Base-by-base conservation (phyloP, 108 stramenopile genomes). In the Pelagomonas calceolata region DNA sequence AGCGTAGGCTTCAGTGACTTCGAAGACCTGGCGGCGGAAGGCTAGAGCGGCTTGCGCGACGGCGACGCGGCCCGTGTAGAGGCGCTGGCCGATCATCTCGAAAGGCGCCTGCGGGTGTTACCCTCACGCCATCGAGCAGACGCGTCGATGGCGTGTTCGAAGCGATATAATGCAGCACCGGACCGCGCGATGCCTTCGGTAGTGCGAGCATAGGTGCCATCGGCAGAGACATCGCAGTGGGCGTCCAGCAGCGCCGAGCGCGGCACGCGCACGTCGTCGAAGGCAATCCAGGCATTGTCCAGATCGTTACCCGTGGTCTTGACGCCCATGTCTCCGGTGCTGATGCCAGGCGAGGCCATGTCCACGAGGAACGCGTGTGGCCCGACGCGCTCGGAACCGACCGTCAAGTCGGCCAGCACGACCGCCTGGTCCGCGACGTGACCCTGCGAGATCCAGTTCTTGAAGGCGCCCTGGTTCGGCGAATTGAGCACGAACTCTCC, bases 361-460 rank as follows among this genome's bases (percentile, higher is more conserved):
- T 69, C 60, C 64, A 70, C 63, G 32, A 75, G n/a, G 68, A 75
- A 75, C 12, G 68, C 74, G 74, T 75, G 74, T 17, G 74, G 74
- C 0, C 74, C 74, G 21, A 43, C 35, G 35, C 34, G 30, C 71
- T 79, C 45, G 35, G 70, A 74, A 7, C 66, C 70, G 36, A 79
- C 71, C 36, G 12, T 60, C 30, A 75, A 60, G 65, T 70, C 35
- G 32, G 78, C 78, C 12, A 79, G 65, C 63, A 79, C 78, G 63
- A 79, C 78, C 60, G 74, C 60, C 34, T 73, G 70, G 34, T 74
- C 69, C 26, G 78, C 78, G 34, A 43, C 44, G 70, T 74, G 69
- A 32, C 78, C 78, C 66, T 79, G 78, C 65, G 36, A 46, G 15
- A 79, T 79, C 78, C 78, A 79, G 67, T 79, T 79, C 70, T 79